phyloP scores from a whole-genome alignment of 371 early-diverging fungal species.

The Nematocida sp. region DNA sequence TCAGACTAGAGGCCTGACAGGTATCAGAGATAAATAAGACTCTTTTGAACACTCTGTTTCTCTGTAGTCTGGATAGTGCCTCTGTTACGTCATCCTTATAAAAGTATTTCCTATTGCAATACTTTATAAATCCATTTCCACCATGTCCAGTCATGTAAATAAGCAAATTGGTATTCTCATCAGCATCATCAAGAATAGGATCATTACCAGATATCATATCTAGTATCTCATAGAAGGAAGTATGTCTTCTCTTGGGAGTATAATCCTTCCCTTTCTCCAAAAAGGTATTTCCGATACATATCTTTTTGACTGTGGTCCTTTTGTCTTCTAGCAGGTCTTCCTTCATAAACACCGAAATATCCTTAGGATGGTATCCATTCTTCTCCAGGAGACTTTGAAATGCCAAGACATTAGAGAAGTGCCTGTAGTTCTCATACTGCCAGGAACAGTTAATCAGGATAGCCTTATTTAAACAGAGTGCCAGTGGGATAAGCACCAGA shows the following conservation, averaged over 20 bases:
- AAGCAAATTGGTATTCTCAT: constrained; percentile 55
- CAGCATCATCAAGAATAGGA: constrained; percentile 36
- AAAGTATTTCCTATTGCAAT: constrained; percentile 54
- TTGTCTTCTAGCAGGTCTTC: constrained; percentile 25
- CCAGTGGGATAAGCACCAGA: neutral
- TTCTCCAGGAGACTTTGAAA: constrained; percentile 31
- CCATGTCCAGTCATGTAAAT: constrained; percentile 64
- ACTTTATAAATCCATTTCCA: constrained; percentile 60
- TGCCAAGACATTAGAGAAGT: constrained; percentile 43
- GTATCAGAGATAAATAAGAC: constrained; percentile 62
- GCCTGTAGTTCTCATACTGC: constrained; percentile 52
- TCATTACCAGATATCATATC: constrained; percentile 57
- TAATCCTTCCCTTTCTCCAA: constrained; percentile 27
- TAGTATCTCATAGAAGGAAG: constrained; percentile 40
- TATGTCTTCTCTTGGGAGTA: constrained; percentile 18
- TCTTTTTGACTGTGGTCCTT: neutral
- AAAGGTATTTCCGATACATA: constrained; percentile 11
- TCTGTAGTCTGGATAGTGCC: constrained; percentile 32
- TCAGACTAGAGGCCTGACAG: constrained; percentile 60
- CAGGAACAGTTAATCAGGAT: constrained; percentile 44
- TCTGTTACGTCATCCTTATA: constrained; percentile 58
- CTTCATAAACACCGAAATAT: constrained; percentile 35
- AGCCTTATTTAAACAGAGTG: constrained; percentile 39
- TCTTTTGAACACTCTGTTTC: constrained; percentile 43
- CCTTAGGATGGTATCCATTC: constrained; percentile 33